Conservation (phyloP, 1,284 basidiomycete genomes). For the Cutaneotrichosporon arboriforme region DNA sequence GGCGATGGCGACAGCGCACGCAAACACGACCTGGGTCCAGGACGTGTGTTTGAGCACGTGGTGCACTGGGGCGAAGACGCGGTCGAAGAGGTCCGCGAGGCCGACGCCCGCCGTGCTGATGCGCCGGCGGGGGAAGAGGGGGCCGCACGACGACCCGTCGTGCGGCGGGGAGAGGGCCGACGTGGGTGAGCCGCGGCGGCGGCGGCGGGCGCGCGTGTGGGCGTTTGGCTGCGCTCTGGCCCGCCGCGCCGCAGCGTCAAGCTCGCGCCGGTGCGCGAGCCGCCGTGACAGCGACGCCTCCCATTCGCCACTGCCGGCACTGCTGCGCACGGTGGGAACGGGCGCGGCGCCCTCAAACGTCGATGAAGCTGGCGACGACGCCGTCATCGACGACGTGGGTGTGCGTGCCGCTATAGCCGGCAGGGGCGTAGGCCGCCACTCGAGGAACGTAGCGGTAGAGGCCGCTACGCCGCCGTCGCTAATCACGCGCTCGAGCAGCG, state of each 20-base stretch:
- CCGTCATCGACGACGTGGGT: slow-evolving; percentile 1
- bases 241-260: slow-evolving; percentile 9
- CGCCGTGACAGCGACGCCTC: slow-evolving; percentile 38
- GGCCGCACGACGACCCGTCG: neutral
- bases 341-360: slow-evolving; percentile 13
- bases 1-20: slow-evolving; percentile 19
- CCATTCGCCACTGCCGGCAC: slow-evolving; percentile 40
- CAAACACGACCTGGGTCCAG: slow-evolving; percentile 14
- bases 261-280: slow-evolving; percentile 34
- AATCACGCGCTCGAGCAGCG: slow-evolving; percentile 10
- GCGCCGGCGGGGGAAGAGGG: slow-evolving; percentile 12
- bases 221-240: neutral
- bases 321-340: slow-evolving; percentile 37
- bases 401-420: slow-evolving; percentile 1
- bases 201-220: neutral
- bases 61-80: slow-evolving; percentile 11
- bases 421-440: slow-evolving; percentile 19
- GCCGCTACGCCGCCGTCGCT: slow-evolving; percentile 4
- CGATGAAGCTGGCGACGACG: slow-evolving; percentile 17
- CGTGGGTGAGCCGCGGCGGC: slow-evolving; percentile 4
- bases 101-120: slow-evolving; percentile 1
- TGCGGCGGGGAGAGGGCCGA: neutral
- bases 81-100: slow-evolving; percentile 8
- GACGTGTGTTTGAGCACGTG: slow-evolving; percentile 1
- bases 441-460: slow-evolving; percentile 23